phyloP scores from a whole-genome alignment of 768 basidiomycete species.

The Pulveroboletus sp. region DNA sequence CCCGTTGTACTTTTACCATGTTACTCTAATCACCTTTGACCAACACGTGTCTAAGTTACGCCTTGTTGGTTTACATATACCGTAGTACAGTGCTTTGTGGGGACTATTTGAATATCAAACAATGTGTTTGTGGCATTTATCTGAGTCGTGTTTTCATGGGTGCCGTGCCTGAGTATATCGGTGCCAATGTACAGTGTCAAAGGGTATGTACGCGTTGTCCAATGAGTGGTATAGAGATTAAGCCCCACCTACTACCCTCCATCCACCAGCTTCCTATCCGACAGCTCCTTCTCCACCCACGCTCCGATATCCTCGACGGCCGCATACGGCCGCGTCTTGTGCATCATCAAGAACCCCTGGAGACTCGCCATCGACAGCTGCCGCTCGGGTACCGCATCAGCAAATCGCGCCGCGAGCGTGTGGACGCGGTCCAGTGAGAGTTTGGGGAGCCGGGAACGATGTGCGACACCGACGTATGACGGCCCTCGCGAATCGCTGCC shows the following conservation, averaged over 20 bases:
- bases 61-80: no score
- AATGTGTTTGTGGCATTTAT: no score
- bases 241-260: no score
- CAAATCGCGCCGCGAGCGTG: constrained; percentile 55
- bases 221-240: no score
- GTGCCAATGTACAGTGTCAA: no score
- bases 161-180: no score
- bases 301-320: constrained; percentile 45
- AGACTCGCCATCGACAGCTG: constrained; percentile 42
- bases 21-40: neutral
- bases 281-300: constrained; percentile 52
- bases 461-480: constrained; percentile 18
- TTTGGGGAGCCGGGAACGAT: constrained; percentile 36
- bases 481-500: neutral
- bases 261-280: neutral
- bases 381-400: constrained; percentile 48
- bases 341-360: constrained; percentile 64
- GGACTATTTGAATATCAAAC: no score
- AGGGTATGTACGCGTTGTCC: no score
- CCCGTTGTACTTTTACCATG: constrained; percentile 1
- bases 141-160: no score
- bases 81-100: no score
- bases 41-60: no score
- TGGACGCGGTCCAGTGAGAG: constrained; percentile 40
- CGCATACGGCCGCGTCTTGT: constrained; percentile 57